Base-by-base conservation (phyloP, 768 basidiomycete species). In the Phlebiopsis gigantea region DNA sequence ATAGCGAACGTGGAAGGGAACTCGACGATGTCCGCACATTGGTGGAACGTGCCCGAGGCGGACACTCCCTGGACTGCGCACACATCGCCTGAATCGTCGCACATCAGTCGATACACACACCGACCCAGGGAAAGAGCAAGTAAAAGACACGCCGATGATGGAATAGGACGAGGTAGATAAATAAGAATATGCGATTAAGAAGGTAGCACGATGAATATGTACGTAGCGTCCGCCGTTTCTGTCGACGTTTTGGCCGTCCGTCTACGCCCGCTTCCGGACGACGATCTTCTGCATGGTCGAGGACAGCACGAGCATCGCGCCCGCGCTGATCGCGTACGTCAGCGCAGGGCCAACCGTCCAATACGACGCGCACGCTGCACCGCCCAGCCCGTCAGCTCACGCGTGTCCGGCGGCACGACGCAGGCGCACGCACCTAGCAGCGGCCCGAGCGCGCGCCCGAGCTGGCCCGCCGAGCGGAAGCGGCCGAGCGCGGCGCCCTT, bases 391-490 rank as follows among this genome's bases (percentile, higher is more conserved):
- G 19, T 65, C 51, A 67, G 57, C 56, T 46, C 15, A 22, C 62
- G 47, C 63, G 62, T 15, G 29, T 26, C 26, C 9, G 9, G 14
- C 21, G 5, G 1, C 7, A 51, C 17, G 45, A 25, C 19, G 28
- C 28, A 41, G 65, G 30, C 19, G 7, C 17, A 61, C 84, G 49
- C 71, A 84, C 93, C 93, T n/a, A 95, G 75, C 4, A 98, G 69
- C 4, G 96, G 96, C 0, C 96, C 96, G 34, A 97, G 75, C 4
- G 96, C 95, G 56, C 96, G 82, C 3, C 96, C 96, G 41, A 98
- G 79, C 68, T 98, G 96, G 19, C 96, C 96, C n/a, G 88, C 83
- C 6, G 91, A 94, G 52, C 95, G 82, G 73, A 96, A 97, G 57
- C 79, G 65, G 29, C 95, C 94, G 39, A 96, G 71, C 1, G 90